Base-by-base conservation (phyloP, 2,329 filamentous ascomycete genomes). In the Fusarium sp. region DNA sequence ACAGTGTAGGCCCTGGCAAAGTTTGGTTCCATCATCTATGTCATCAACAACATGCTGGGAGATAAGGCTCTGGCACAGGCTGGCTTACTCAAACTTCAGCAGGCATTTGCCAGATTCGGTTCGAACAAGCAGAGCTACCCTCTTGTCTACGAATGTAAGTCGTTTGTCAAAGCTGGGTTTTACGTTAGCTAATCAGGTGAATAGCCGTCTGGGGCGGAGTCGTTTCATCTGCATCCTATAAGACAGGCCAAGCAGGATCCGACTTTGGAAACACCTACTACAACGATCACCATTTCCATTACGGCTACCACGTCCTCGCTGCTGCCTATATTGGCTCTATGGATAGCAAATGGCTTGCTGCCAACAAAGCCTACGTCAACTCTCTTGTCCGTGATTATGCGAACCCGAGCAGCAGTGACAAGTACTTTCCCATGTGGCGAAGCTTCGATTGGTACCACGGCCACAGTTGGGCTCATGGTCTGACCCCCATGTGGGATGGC, bases 381-480 rank as follows among this genome's bases (percentile, higher is more conserved):
- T 90, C 89, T 72, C 86, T 99, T 50, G 91, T 96, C 54, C 92
- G 96, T 65, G 96, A 99, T 74, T 83, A 89, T 54, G 92, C 95
- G 50, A 97, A 97, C 81, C 91, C 95, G 0, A 91, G 89, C 75
- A 79, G 86, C 6, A 80, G 87, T 23, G 95, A 97, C 79, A 85
- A 87, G 33, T 90, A 90, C 76, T 98, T 97, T 81, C 95, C 96
- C 0, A 91, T 94, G 75, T 95, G 89, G 69, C 90, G 96, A 54
- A 90, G 87, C 64, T 98, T 98, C 79, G 96, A 98, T 82, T 98
- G 94, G 94, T 98, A 92, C 81, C 91, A 97, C 78, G 96, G 96
- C 4, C 96, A 98, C 86, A 95, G 92, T 66, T 98, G 96, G 94
- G 96, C 96, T 5, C 94, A 94, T 62, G 93, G 93, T 2, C 83